Base-by-base conservation (phyloP, 139 green algal genomes). In the Coelastrella sp. region DNA sequence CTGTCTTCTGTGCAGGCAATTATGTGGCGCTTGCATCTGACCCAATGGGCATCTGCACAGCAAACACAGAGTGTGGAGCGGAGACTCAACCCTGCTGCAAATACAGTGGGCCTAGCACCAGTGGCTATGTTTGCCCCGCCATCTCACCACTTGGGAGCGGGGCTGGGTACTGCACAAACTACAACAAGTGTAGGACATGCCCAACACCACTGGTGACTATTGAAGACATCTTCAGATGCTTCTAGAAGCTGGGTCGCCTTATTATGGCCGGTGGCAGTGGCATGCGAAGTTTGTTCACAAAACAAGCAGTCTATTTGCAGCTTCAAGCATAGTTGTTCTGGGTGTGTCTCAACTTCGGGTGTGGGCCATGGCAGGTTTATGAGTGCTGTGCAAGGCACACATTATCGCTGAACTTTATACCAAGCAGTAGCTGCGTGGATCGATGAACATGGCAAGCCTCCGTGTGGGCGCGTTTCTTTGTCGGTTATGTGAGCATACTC, bases 151-250 rank as follows among this genome's bases (percentile, higher is more conserved):
- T 76, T 8, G 68, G 68, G 7, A 76, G 5, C 22, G 82, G 82
- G 3, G 54, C 32, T 20, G 82, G 82, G 22, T 87, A 66, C 64
- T 87, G 82, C 54, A 23, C 22, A 1, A 58, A 76, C 64, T 56
- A 47, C 14, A 20, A 47, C 82, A 79, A 47, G 65, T 87, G 82
- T 59, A 61, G 56, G 32, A 0, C 57, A 11, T 87, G 82, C 47
- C 82, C 82, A 4, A 77, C 32, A 5, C 58, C 32, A 47, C 64
- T 78, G 22, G 4, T 61, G n/a, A 54, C 74, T 32, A 47, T 87
- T 17, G 82, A 79, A 56, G 82, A 87, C 13, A 14, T 87, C 22
- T 6, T 87, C 23, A 68, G 82, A 22, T 87, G 82, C 82, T 87
- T 79, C 64, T 87, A 23, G 71, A 6, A 19, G 8, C 23, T 76